Conservation (phyloP, 2,329 filamentous ascomycete species). For the Pseudocercospora crystallina region DNA sequence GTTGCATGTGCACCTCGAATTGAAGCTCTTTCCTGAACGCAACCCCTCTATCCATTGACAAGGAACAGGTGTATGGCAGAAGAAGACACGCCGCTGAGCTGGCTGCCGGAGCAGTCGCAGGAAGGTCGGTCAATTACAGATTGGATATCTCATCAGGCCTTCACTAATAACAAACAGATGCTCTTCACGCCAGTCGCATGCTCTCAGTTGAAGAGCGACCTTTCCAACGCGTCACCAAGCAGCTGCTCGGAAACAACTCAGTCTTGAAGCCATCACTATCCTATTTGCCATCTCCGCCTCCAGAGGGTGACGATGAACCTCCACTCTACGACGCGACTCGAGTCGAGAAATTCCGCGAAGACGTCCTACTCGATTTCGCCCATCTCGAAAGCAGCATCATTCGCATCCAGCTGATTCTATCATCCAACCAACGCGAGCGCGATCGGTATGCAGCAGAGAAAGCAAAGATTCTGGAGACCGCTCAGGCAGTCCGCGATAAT, state of each 20-base stretch:
- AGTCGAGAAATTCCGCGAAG: slow-evolving; percentile 67
- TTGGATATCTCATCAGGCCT: not conserved
- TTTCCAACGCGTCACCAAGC: slow-evolving; percentile 84
- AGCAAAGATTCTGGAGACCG: slow-evolving; percentile 72
- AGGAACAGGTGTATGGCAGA: slow-evolving; percentile 9
- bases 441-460: slow-evolving; percentile 81
- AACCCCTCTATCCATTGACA: no score
- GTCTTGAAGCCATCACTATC: slow-evolving; percentile 56
- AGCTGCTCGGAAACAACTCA: slow-evolving; percentile 68
- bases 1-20: no score
- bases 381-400: slow-evolving; percentile 83
- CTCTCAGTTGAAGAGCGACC: slow-evolving; percentile 89
- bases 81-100: slow-evolving; percentile 8
- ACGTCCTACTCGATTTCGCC: slow-evolving; percentile 83
- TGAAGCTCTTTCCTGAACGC: no score
- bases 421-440: slow-evolving; percentile 80
- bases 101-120: slow-evolving; percentile 29
- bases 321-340: slow-evolving; percentile 49
- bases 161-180: slow-evolving; percentile 53
- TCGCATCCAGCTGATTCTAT: slow-evolving; percentile 81
- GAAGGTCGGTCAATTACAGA: slow-evolving; percentile 23
- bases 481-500: slow-evolving; percentile 72
- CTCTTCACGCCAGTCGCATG: slow-evolving; percentile 83
- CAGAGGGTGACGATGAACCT: slow-evolving; percentile 50
- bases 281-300: slow-evolving; percentile 65